Base-by-base conservation (phyloP, 768 basidiomycete species). In the Podaxis sp. region DNA sequence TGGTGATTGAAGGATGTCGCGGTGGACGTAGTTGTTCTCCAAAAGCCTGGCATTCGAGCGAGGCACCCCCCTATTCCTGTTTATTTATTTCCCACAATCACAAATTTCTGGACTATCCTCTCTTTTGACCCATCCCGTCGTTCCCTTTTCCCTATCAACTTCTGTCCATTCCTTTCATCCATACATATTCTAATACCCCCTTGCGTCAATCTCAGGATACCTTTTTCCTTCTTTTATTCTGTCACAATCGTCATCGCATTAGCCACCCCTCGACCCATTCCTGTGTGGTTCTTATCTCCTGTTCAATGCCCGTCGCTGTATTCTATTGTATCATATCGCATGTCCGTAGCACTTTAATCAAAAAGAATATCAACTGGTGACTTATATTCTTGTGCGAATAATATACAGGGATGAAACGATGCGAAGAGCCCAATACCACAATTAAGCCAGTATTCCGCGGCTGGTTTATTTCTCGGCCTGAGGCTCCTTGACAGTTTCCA, bases 321-420 rank as follows among this genome's bases (percentile, higher is more conserved):
- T 36, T 55, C 22, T 62, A 56, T 49, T 62, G 54, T 62, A 62
- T 56, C 55, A 43, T 50, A 62, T 61, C 52, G 29, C 60, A 61
- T 55, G 43, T 36, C 19, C 60, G 25, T 61, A 55, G 49, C 47
- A 62, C 19, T 29, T 33, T 55, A 62, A 56, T 55, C 11, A 43
- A 36, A 49, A 27, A 13, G 4, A 55, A 37, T 37, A 22, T 36
- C 54, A 29, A 9, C 25, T 24, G 24, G 46, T 24, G 29, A 37
- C 37, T 50, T 40, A 24, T 41, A 27, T 24, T 37, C 19, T 17
- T 9, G 49, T 19, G 37, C 41, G 58, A 37, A 19, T 53, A 60
- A n/a, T 19, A 22, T 60, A 60, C 59, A 60, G 11, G 11, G 33
- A 33, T 33, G 33, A 33, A 9, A 33, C 33, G 1, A 33, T 33